Conservation (phyloP, 2,329 filamentous ascomycete genomes). For the Fusarium foetens region DNA sequence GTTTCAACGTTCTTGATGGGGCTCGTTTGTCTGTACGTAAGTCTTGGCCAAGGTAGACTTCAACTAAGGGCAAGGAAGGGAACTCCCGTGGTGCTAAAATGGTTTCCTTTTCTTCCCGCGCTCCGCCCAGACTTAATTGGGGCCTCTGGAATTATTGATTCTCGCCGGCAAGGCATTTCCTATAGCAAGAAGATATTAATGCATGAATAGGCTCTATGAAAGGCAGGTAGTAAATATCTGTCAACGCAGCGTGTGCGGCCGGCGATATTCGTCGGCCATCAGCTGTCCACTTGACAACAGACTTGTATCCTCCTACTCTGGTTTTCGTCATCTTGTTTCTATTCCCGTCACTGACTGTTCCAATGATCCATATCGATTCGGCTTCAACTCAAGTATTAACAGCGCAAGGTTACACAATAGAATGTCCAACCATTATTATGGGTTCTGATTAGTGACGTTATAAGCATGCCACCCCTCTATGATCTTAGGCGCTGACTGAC, state of each 20-base stretch:
- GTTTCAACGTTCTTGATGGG: slow-evolving; percentile 13
- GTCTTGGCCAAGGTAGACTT: background rate
- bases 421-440: slow-evolving; percentile 1
- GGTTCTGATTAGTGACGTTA: slow-evolving; percentile 18
- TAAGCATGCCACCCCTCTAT: slow-evolving; percentile 3
- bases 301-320: background rate
- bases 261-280: background rate
- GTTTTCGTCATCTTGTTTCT: background rate
- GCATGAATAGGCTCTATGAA: background rate
- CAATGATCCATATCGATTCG: background rate
- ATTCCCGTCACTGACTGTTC: background rate
- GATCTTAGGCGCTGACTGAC: slow-evolving; percentile 17
- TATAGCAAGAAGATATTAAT: background rate
- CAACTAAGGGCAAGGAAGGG: slow-evolving; percentile 23
- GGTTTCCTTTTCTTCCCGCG: slow-evolving; percentile 10
- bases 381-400: background rate
- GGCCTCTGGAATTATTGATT: background rate
- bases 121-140: slow-evolving; percentile 1
- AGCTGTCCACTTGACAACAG: background rate
- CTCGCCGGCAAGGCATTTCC: background rate
- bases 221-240: background rate
- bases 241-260: background rate
- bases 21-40: background rate
- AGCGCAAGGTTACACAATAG: slow-evolving; percentile 5
- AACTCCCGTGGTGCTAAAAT: slow-evolving; percentile 33